Evolutionary conservation across 768 basidiomycete species (phyloP).

Genomic region (Trametes punicea): DNA sequence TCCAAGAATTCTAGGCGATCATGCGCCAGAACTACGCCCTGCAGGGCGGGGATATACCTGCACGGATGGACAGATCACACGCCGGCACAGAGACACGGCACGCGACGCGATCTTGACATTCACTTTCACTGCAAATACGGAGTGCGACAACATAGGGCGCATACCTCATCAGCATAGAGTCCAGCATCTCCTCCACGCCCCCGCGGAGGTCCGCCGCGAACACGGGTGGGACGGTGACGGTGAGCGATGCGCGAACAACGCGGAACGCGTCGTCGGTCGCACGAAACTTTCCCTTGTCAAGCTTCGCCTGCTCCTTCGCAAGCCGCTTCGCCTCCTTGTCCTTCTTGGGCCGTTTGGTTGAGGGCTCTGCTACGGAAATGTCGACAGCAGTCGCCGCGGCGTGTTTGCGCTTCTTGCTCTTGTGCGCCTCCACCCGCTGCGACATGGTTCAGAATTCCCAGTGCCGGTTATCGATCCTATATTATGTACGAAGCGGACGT

Average conservation of each 20-base stretch:
- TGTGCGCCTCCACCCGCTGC: constrained; percentile 18
- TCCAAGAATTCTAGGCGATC: constrained; percentile 69
- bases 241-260: constrained; percentile 59
- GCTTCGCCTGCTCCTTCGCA: constrained; percentile 24
- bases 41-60: constrained; percentile 88
- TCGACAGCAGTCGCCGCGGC: constrained; percentile 24
- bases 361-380: constrained; percentile 19
- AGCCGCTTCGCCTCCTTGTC: constrained; percentile 32
- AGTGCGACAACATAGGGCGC: constrained; percentile 20
- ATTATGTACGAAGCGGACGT: not conserved
- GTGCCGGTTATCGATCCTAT: no score
- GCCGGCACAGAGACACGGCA: not conserved
- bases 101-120: constrained; percentile 4
- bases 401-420: constrained; percentile 51
- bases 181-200: constrained; percentile 86
- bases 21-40: constrained; percentile 85
- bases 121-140: not conserved
- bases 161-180: constrained; percentile 94
- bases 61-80: constrained; percentile 1
- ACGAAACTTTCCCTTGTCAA: constrained; percentile 26
- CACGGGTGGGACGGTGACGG: constrained; percentile 75
- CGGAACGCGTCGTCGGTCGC: constrained; percentile 40
- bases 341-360: constrained; percentile 35
- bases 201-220: constrained; percentile 68
- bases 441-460: constrained; percentile 16